phyloP scores from a whole-genome alignment of 129 eudicot genomes.

The Arctium lappa region DNA sequence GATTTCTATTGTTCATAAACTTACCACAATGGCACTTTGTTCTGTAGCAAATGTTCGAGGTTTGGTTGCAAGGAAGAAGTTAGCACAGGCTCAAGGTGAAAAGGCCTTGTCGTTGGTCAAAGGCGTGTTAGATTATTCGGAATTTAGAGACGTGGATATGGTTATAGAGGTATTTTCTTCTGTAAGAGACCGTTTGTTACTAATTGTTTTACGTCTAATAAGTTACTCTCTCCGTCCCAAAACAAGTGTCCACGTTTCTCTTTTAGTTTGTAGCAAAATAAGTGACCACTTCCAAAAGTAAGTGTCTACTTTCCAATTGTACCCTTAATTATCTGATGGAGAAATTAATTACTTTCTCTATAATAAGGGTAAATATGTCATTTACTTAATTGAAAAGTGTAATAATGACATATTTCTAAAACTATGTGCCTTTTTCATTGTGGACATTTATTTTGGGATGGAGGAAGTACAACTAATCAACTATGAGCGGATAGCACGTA shows the following conservation, averaged over 20 bases:
- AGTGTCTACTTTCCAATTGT: background rate
- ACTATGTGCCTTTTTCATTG: background rate
- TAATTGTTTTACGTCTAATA: slow-evolving; percentile 20
- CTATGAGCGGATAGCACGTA: too few species aligned
- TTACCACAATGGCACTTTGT: slow-evolving; percentile 1
- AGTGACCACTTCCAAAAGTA: background rate
- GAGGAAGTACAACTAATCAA: too few species aligned
- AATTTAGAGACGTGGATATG: slow-evolving; percentile 82
- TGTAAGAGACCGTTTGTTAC: slow-evolving; percentile 42
- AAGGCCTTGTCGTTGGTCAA: slow-evolving; percentile 69
- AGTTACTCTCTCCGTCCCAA: background rate
- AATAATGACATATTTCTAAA: background rate
- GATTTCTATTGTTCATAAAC: background rate
- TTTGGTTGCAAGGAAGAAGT: slow-evolving; percentile 73
- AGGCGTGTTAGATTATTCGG: slow-evolving; percentile 86
- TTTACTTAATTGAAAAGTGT: background rate
- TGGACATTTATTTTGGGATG: too few species aligned
- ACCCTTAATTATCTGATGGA: background rate
- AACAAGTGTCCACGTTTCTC: too few species aligned
- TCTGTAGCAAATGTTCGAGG: slow-evolving; percentile 63
- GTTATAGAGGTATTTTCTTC: slow-evolving; percentile 76
- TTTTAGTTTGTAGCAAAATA: too few species aligned
- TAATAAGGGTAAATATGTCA: background rate
- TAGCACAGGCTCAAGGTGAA: slow-evolving; percentile 63
- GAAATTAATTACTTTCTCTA: background rate